Evolutionary conservation across 2,329 filamentous ascomycete genomes (phyloP), one percentile per base, ranked within the genome.

Genomic region (Venturiaceae sp.): DNA sequence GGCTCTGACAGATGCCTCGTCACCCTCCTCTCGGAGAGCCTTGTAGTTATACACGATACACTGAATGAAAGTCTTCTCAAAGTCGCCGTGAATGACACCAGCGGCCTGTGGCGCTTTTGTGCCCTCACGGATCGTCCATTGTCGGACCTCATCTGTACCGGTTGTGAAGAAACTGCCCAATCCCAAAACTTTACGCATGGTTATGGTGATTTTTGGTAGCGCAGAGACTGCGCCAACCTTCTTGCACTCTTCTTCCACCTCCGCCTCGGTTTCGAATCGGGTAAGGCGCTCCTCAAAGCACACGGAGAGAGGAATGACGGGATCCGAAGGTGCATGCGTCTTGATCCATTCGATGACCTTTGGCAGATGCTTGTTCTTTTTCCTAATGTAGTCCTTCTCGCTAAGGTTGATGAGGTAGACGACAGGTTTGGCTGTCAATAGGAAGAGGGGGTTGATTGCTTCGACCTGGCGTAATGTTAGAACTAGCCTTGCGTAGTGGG

Each of bases 51-150:
- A 97, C 32, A 96, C 91, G 63, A 99, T 82, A 63, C 82, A 88
- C 77, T 99, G 95, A 67, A 99, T 99, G 72, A 99, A 99, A 0
- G 95, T 99, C 85, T 99, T 99, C 76, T 99, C 94, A 65, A 99
- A 97, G 72, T 99, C 94, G 65, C 87, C 90, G 77, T 99, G 94
- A 66, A 99, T 99, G 63, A 99, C 94, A 81, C 94, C 94, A 37
- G 94, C 94, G 52, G 94, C 94, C 70, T 95, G 88, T 19, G 94
- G 94, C n/a, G 94, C 94, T 80, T 99, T 99, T 71, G 87, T 96
- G 66, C 91, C 92, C 69, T 89, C 92, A 60, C 94, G 85, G 71
- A 99, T 90, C 28, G 94, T 99, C 95, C 94, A 99, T 78, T 99
- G 94, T 67, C 94, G 84, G 64, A 99, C 94, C 78, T 99, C 94